Percentiles rank a stretch among this genome's conserved stretches.
phyloP scores from a whole-genome alignment of 805 yeast species.

The Zygosaccharomyces kombuchaensis region DNA sequence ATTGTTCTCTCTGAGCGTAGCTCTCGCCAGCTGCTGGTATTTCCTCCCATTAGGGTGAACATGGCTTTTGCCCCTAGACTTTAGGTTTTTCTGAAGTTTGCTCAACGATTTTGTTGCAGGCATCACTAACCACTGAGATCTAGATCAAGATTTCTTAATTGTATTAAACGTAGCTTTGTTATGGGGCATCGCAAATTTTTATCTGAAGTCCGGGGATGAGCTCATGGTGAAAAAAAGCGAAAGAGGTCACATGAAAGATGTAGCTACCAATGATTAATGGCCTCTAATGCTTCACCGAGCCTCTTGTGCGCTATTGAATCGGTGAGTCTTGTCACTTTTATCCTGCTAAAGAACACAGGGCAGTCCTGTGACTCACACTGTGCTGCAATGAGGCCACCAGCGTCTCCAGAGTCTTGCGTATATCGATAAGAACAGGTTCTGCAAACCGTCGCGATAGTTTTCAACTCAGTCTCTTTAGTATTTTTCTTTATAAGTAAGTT shows the following conservation, averaged over 20 bases:
- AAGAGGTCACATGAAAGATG: neutral
- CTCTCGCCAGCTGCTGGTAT: slow-evolving; percentile 76
- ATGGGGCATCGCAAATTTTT: slow-evolving; percentile 16
- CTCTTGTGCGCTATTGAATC: slow-evolving; percentile 15
- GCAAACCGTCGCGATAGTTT: slow-evolving; percentile 35
- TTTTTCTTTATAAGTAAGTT: slow-evolving; percentile 26
- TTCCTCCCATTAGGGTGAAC: slow-evolving; percentile 85
- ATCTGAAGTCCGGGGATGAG: neutral
- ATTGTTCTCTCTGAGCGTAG: slow-evolving; percentile 79
- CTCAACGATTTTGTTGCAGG: slow-evolving; percentile 34
- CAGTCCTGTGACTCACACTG: slow-evolving; percentile 63
- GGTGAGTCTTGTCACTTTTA: slow-evolving; percentile 38
- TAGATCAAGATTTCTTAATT: neutral
- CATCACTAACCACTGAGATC: slow-evolving; percentile 17
- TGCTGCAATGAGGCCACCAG: slow-evolving; percentile 29
- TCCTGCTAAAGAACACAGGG: slow-evolving; percentile 52
- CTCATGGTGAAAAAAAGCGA: neutral
- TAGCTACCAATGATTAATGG: slow-evolving; percentile 22
- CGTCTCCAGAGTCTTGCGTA: slow-evolving; percentile 24
- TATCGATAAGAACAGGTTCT: slow-evolving; percentile 34
- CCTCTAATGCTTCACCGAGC: slow-evolving; percentile 11
- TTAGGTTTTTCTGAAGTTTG: slow-evolving; percentile 32
- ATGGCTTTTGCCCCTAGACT: slow-evolving; percentile 28
- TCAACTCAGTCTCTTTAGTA: slow-evolving; percentile 28
- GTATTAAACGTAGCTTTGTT: neutral